These are phyloP conservation scores for Alternaria dauci DNA, from an alignment of 2,329 filamentous ascomycete species.

Conservation along the genomic window DNA sequence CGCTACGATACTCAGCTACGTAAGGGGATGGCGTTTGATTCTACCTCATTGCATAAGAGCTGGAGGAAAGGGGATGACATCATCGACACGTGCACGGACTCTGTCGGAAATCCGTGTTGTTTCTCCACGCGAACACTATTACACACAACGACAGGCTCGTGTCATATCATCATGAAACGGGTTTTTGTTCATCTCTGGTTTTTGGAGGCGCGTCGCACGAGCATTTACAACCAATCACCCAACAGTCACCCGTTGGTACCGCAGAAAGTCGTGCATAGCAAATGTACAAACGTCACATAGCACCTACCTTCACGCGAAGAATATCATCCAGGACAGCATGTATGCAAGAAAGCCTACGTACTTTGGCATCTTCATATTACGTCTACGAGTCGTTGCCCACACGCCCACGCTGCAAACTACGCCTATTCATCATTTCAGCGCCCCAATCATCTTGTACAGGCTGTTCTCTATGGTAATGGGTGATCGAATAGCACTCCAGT, in stretches of 20 bases:
- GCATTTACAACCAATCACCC: fast-evolving
- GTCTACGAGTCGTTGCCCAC: fast-evolving
- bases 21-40: too few relatives aligned
- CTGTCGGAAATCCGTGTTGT: not conserved
- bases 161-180: not conserved
- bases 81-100: not conserved
- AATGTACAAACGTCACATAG: not conserved
- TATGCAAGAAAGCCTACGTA: not conserved
- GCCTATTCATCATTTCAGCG: constrained; percentile 19
- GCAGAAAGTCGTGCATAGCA: not conserved
- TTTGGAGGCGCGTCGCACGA: not conserved
- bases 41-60: not conserved
- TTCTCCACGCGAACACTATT: not conserved
- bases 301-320: not conserved
- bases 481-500: constrained; percentile 38
- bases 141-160: not conserved
- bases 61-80: not conserved
- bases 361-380: not conserved
- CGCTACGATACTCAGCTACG: too few relatives aligned
- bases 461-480: constrained; percentile 45
- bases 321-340: not conserved
- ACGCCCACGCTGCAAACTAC: not conserved
- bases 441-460: constrained; percentile 43
- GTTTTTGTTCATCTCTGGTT: fast-evolving
- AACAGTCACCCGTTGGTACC: not conserved